Conservation (phyloP, 768 basidiomycete species). For the Suillus plorans region DNA sequence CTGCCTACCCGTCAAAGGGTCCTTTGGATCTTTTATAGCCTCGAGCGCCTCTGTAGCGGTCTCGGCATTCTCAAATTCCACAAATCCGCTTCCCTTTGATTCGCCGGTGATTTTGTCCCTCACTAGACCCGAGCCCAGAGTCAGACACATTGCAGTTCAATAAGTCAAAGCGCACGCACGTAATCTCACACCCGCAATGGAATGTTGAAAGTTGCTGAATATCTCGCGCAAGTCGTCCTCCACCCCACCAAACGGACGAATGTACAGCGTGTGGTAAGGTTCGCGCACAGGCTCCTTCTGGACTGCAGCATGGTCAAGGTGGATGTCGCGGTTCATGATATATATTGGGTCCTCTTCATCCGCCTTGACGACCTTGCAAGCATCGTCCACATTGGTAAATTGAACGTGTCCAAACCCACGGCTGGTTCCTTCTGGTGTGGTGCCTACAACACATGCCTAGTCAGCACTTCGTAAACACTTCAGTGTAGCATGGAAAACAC, state of each 20-base stretch:
- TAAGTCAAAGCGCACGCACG: conserved; percentile 22
- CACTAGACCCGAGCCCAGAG: conserved; percentile 20
- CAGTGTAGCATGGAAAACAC: conserved; percentile 16
- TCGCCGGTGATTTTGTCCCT: conserved; percentile 33
- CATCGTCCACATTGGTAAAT: conserved; percentile 38
- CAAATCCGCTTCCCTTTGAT: conserved; percentile 42
- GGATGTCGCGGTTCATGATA: conserved; percentile 45
- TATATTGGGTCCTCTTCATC: conserved; percentile 45
- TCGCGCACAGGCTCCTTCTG: not conserved
- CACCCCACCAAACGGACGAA: conserved; percentile 26
- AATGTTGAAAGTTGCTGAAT: conserved; percentile 21
- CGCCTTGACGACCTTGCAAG: conserved; percentile 37
- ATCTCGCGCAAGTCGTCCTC: conserved; percentile 26
- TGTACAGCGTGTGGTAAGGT: conserved; percentile 33
- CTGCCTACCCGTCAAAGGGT: conserved; percentile 9
- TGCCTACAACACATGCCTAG: conserved; percentile 14
- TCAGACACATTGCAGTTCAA: not conserved
- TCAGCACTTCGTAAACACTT: not conserved
- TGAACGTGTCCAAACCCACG: conserved; percentile 49
- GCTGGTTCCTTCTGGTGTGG: conserved; percentile 33
- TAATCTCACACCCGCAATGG: conserved; percentile 31
- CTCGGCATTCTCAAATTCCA: conserved; percentile 50
- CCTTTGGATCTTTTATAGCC: conserved; percentile 31
- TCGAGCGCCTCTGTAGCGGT: conserved; percentile 49
- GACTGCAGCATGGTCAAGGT: conserved; percentile 38